Evolutionary conservation across 2,329 filamentous ascomycete species (phyloP).

Genomic region (Apiospora marii): DNA sequence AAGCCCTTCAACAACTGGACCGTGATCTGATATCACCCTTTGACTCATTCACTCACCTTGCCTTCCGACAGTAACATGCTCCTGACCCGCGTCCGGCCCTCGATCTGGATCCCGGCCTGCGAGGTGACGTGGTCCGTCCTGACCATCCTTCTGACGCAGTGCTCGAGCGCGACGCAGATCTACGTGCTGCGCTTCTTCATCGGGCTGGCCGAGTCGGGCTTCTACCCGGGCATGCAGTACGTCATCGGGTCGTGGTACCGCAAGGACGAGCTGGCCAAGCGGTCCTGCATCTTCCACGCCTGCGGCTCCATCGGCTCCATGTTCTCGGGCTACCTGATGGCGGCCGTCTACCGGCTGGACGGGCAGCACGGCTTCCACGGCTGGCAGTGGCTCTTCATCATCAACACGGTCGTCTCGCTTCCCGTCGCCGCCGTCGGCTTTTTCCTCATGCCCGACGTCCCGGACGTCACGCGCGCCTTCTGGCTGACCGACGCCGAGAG

Average conservation of each 20-base stretch:
- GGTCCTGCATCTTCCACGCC: conserved; percentile 48
- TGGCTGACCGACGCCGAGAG: conserved; percentile 48
- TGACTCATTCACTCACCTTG: neutral
- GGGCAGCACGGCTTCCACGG: conserved; percentile 55
- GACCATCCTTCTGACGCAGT: conserved; percentile 43
- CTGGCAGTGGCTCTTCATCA: conserved; percentile 64
- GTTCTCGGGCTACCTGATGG: conserved; percentile 63
- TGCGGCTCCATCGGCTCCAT: conserved; percentile 38
- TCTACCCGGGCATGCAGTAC: conserved; percentile 44
- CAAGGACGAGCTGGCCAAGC: conserved; percentile 53
- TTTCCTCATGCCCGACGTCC: conserved; percentile 50
- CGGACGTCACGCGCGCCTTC: conserved; percentile 48
- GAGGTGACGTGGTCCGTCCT: conserved; percentile 43
- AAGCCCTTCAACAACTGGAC: neutral
- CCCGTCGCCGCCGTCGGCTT: conserved; percentile 59
- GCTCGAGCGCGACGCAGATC: conserved; percentile 42
- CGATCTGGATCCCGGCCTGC: conserved; percentile 46
- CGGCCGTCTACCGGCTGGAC: conserved; percentile 57
- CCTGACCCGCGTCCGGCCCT: conserved; percentile 44
- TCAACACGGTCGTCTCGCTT: conserved; percentile 61
- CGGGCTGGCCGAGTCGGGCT: conserved; percentile 40
- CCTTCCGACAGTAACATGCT: conserved; percentile 39
- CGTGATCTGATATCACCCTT: conserved; percentile 20
- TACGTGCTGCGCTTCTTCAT: conserved; percentile 47
- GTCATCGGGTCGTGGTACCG: conserved; percentile 48